Conservation (phyloP, 345 rosid species). For the Physaria fendleri region DNA sequence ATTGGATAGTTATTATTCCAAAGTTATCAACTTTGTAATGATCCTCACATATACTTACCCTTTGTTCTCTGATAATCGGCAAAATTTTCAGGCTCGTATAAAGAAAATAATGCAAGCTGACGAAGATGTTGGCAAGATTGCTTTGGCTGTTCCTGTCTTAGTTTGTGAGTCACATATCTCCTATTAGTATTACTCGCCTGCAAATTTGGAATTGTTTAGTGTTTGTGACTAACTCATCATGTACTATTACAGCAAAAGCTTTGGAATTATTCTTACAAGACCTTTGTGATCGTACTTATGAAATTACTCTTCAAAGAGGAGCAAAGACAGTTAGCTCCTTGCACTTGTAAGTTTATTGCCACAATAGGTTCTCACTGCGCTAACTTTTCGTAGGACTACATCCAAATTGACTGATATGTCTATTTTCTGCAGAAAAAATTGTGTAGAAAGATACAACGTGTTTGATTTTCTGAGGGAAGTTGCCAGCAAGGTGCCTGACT, state of each 20-base stretch:
- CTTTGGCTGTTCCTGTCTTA: constrained; percentile 90
- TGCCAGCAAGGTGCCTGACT: constrained; percentile 90
- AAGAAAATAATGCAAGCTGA: constrained; percentile 99
- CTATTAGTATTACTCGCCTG: background rate
- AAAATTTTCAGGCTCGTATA: constrained; percentile 69
- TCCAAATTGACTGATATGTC: background rate
- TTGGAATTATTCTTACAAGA: constrained; percentile 97
- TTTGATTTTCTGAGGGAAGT: constrained; percentile 93
- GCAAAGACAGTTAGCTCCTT: constrained; percentile 89
- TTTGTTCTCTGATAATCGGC: background rate
- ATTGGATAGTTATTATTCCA: too few species aligned
- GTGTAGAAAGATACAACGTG: constrained; percentile 88
- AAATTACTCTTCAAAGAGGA: constrained; percentile 88
- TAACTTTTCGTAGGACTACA: background rate
- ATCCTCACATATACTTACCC: background rate
- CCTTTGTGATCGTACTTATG: constrained; percentile 91
- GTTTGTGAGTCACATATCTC: constrained; percentile 58
- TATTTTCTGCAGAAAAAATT: constrained; percentile 61
- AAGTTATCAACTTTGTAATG: too few species aligned
- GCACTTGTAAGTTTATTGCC: constrained; percentile 61
- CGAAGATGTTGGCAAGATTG: constrained; percentile 98
- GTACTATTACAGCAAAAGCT: constrained; percentile 65
- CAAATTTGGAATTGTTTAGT: background rate
- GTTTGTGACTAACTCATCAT: background rate
- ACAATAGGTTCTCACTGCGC: background rate